Evolutionary conservation across 1,139 yeast genomes (phyloP), one percentile per base, ranked within the genome.

Genomic region (Waltiozyma sp.): DNA sequence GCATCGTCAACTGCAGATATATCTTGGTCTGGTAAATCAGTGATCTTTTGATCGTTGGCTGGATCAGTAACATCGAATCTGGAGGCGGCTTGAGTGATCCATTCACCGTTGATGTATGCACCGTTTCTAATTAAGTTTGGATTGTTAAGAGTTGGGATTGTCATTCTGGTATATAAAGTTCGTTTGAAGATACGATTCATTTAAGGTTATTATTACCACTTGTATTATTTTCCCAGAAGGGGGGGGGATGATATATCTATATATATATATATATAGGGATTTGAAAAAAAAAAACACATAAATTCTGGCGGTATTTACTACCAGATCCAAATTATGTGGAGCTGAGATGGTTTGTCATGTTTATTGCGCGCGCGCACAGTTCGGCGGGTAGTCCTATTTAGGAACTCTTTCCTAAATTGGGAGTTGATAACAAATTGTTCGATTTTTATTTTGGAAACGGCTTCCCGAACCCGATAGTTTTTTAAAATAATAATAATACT

Each of bases 61-160:
- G 96, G 96, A 60, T 87, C 88, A 35, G 62, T 61, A 21, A 86
- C 95, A 34, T 73, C 67, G 60, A 84, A 86, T 16, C 75, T 69
- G 44, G 72, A 72, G 23, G 70, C 62, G 18, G 78, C 66, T 39
- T 66, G 63, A 21, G 77, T 69, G 40, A 73, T 61, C 88, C 94
- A 87, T 54, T 77, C 64, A 41, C 95, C 95, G 52, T 82, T 75
- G 59, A 86, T 68, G 53, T 66, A 77, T 18, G 86, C 79, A 46
- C 73, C 71, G 37, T 73, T 62, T 55, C 74, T 70, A 45, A 84
- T 54, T 43, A 86, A 71, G 14, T 71, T 72, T 16, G 76, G 72
- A 59, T 80, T 75, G 44, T 71, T 68, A 47, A 80, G 66, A 16
- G 44, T 43, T 15, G 51, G 51, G 16, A 43, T 35, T 13, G 41